Conservation (phyloP, 1,139 yeast species). For the Eremothecium cymbalariae region DNA sequence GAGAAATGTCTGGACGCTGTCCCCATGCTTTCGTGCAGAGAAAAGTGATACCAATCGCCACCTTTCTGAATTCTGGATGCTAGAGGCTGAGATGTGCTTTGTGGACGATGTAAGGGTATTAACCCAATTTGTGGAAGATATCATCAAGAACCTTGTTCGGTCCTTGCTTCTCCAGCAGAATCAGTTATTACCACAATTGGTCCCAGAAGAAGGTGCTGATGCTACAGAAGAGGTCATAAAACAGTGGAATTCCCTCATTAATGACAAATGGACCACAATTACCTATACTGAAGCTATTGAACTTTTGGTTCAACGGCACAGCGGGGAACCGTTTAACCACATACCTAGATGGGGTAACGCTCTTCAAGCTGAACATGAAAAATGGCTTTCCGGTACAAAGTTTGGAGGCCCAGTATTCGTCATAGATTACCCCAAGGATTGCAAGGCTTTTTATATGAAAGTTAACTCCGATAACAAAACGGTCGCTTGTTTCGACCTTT, state of each 20-base stretch:
- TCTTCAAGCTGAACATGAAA: conserved; percentile 80
- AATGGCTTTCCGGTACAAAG: conserved; percentile 68
- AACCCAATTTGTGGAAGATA: conserved; percentile 56
- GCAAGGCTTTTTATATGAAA: conserved; percentile 92
- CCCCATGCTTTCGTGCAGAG: conserved; percentile 95
- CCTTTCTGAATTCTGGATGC: conserved; percentile 94
- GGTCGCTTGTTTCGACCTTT: conserved; percentile 82
- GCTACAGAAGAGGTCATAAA: conserved; percentile 23
- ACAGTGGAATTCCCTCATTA: conserved; percentile 31
- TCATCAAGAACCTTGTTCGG: conserved; percentile 52
- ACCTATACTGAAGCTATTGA: conserved; percentile 71
- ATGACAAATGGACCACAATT: conserved; percentile 54
- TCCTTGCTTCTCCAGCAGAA: conserved; percentile 33
- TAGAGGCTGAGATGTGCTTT: conserved; percentile 84
- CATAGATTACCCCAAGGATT: conserved; percentile 70
- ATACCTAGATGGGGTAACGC: conserved; percentile 61
- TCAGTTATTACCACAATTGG: conserved; percentile 36
- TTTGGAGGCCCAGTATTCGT: conserved; percentile 77
- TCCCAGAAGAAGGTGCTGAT: conserved; percentile 35
- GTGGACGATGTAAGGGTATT: conserved; percentile 50
- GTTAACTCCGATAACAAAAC: conserved; percentile 42
- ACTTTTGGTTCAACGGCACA: conserved; percentile 32
- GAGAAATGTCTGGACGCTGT: conserved; percentile 76
- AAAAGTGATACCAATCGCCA: conserved; percentile 86
- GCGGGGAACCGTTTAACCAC: conserved; percentile 20